phyloP scores from a whole-genome alignment of 164 flowering plant genomes.

The Umbellularia californica region DNA sequence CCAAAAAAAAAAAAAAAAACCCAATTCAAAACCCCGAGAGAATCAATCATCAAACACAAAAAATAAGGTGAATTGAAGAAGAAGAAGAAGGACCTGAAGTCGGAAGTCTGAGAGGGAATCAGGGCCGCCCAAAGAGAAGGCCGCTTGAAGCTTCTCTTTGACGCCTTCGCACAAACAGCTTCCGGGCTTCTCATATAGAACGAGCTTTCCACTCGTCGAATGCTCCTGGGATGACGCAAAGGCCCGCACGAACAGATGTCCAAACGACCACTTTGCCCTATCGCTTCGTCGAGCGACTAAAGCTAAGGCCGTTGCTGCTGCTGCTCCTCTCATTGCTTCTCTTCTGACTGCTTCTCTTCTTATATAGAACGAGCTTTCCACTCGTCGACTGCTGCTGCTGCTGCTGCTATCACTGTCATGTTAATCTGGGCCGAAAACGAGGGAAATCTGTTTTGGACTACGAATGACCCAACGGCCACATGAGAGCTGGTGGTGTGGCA shows the following conservation, averaged over 20 bases:
- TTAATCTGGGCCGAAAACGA: neutral
- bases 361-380: no score
- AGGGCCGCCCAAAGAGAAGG: conserved; percentile 55
- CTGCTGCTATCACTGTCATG: neutral
- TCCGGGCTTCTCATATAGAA: conserved; percentile 84
- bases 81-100: conserved; percentile 42
- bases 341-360: no score
- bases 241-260: neutral
- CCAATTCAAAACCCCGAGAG: neutral
- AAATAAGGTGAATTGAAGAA: neutral
- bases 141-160: conserved; percentile 84
- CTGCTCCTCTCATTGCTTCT: neutral
- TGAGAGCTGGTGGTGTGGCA: no score
- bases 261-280: conserved; percentile 1
- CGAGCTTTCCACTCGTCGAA: conserved; percentile 55
- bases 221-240: conserved; percentile 23
- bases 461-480: neutral
- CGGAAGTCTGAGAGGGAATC: conserved; percentile 63
- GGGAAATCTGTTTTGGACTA: neutral
- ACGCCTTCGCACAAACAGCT: conserved; percentile 98
- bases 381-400: neutral
- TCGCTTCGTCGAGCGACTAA: neutral
- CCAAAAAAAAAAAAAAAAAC: conserved; percentile 29
- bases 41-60: neutral
- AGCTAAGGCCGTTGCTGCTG: neutral